Percentiles rank a stretch among this genome's conserved stretches.
Conservation (phyloP, 768 basidiomycete genomes). For the Neoboletus subvelutipes region DNA sequence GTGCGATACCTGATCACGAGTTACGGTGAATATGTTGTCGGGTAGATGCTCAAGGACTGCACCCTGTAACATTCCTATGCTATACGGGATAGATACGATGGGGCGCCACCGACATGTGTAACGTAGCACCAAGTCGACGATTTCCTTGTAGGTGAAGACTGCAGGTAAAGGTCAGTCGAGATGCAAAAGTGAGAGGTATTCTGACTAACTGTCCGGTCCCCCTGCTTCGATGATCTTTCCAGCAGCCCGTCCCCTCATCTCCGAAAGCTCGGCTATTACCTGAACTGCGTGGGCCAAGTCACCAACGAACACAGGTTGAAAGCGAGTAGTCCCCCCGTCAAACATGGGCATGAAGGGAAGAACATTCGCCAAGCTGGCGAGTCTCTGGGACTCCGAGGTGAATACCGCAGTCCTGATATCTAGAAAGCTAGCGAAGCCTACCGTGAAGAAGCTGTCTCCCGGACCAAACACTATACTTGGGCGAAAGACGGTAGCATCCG, state of each 20-base stretch:
- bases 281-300: constrained; percentile 66
- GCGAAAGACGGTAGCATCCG: constrained; percentile 59
- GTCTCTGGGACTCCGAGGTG: constrained; percentile 42
- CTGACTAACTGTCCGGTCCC: constrained; percentile 48
- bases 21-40: constrained; percentile 63
- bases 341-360: constrained; percentile 78
- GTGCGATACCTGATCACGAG: constrained; percentile 57
- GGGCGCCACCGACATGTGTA: constrained; percentile 53
- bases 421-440: constrained; percentile 31
- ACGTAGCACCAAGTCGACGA: constrained; percentile 63
- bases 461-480: constrained; percentile 78
- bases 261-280: constrained; percentile 46
- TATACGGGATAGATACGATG: constrained; percentile 64
- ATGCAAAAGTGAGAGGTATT: constrained; percentile 31
- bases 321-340: constrained; percentile 60
- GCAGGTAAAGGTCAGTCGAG: constrained; percentile 27
- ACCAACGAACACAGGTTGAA: constrained; percentile 73
- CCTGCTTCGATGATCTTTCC: constrained; percentile 50
- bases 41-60: constrained; percentile 63
- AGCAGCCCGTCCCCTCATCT: constrained; percentile 34
- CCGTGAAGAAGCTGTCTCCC: constrained; percentile 74
- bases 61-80: constrained; percentile 63
- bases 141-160: constrained; percentile 68
- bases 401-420: background rate
- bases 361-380: constrained; percentile 56